phyloP scores from a whole-genome alignment of 495 filamentous ascomycete genomes.

The Hyaloscypha finlandica region DNA sequence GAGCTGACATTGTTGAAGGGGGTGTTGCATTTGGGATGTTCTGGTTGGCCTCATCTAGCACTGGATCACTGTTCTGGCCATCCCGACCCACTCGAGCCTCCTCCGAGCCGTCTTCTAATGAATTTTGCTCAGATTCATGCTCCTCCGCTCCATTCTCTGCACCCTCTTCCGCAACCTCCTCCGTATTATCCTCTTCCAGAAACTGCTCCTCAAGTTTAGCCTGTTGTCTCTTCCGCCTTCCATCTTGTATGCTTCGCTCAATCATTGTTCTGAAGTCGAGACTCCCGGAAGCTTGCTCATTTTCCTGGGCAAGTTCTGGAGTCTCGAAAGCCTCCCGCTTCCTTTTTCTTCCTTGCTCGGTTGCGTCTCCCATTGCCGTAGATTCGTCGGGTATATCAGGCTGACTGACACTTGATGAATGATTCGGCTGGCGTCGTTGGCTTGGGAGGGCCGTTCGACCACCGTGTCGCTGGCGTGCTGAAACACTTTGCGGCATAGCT shows the following conservation, averaged over 20 bases:
- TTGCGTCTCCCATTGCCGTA: neutral
- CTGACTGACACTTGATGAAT: neutral
- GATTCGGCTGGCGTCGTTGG: neutral
- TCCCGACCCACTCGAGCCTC: neutral
- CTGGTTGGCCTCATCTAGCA: neutral
- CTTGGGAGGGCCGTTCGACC: neutral
- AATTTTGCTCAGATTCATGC: neutral
- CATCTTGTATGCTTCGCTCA: neutral
- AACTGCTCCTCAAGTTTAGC: neutral
- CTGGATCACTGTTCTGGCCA: neutral
- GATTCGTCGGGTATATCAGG: neutral
- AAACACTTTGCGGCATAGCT: neutral
- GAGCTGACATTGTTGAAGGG: slow-evolving; percentile 16
- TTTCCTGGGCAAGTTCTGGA: neutral
- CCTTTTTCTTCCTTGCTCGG: neutral
- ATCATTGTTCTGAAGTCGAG: neutral
- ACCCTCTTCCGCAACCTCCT: neutral
- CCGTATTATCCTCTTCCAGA: neutral
- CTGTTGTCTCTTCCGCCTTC: neutral
- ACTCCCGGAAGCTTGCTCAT: neutral
- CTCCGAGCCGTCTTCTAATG: neutral
- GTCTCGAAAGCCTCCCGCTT: neutral
- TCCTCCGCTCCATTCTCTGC: no score
- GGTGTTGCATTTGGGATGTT: slow-evolving; percentile 2
- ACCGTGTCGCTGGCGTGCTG: neutral